Conservation (phyloP, 2,329 filamentous ascomycete genomes). For the Cryphonectria radicalis region DNA sequence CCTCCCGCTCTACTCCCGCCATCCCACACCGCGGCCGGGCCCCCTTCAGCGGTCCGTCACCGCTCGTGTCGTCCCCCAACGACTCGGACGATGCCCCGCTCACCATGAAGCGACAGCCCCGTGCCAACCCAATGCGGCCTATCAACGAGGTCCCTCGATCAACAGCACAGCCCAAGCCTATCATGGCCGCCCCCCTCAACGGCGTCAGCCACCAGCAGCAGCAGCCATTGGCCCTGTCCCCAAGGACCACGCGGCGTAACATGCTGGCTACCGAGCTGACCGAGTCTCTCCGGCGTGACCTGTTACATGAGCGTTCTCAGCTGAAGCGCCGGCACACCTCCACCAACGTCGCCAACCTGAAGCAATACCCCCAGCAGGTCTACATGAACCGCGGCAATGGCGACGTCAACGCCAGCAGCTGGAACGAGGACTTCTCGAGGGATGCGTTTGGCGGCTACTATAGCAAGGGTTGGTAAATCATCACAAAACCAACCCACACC, state of each 20-base stretch:
- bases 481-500: slow-evolving; percentile 8
- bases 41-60: slow-evolving; percentile 46
- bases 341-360: slow-evolving; percentile 86
- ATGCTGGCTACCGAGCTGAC: slow-evolving; percentile 96
- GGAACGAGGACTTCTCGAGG: slow-evolving; percentile 84
- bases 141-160: slow-evolving; percentile 70
- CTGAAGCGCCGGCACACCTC: slow-evolving; percentile 90
- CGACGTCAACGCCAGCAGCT: slow-evolving; percentile 72
- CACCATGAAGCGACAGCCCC: slow-evolving; percentile 65
- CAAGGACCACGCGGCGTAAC: slow-evolving; percentile 87
- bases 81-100: slow-evolving; percentile 66
- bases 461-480: slow-evolving; percentile 78
- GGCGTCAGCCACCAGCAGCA: slow-evolving; percentile 62
- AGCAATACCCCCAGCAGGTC: slow-evolving; percentile 72
- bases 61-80: slow-evolving; percentile 55
- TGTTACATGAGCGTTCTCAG: slow-evolving; percentile 94
- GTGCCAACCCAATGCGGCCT: slow-evolving; percentile 53
- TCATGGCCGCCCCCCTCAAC: slow-evolving; percentile 72
- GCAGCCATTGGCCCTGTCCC: slow-evolving; percentile 71
- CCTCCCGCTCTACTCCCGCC: slow-evolving; percentile 70
- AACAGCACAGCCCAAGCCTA: slow-evolving; percentile 66
- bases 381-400: slow-evolving; percentile 61
- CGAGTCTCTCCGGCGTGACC: slow-evolving; percentile 86
- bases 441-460: slow-evolving; percentile 82
- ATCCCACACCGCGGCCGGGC: slow-evolving; percentile 59